A percentile compares a stretch with the other conserved stretches of the same genome.
Evolutionary conservation across 1,139 yeast genomes (phyloP).

Genomic region (Yamadazyma membranifaciens): DNA sequence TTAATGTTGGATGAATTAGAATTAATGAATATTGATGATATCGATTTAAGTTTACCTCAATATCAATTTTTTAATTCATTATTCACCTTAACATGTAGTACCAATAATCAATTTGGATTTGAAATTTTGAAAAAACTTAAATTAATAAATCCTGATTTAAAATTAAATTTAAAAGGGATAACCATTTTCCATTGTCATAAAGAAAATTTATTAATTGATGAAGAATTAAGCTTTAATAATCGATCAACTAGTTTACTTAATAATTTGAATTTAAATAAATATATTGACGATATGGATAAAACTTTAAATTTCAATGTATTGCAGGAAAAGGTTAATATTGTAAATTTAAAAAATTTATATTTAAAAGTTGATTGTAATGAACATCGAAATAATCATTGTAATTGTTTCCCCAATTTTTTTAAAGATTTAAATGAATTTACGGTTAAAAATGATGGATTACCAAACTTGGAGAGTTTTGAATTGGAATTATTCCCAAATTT

Average conservation of each 20-base stretch:
- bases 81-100: slow-evolving; percentile 32
- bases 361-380: slow-evolving; percentile 36
- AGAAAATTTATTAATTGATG: slow-evolving; percentile 14
- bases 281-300: slow-evolving; percentile 20
- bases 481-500: slow-evolving; percentile 34
- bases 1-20: slow-evolving; percentile 34
- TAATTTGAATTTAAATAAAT: slow-evolving; percentile 9
- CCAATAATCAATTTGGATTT: slow-evolving; percentile 32
- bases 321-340: slow-evolving; percentile 26
- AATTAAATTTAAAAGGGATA: slow-evolving; percentile 29
- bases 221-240: slow-evolving; percentile 4
- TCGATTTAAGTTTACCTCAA: slow-evolving; percentile 25
- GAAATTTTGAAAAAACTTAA: slow-evolving; percentile 25
- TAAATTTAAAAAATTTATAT: slow-evolving; percentile 22
- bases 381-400: slow-evolving; percentile 24
- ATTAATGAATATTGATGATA: slow-evolving; percentile 14
- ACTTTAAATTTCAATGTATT: slow-evolving; percentile 22
- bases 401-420: slow-evolving; percentile 33
- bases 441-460: slow-evolving; percentile 25
- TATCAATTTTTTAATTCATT: slow-evolving; percentile 25
- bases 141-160: slow-evolving; percentile 20
- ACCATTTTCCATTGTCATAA: slow-evolving; percentile 37
- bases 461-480: slow-evolving; percentile 30
- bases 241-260: background rate
- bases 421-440: slow-evolving; percentile 25